Base-by-base conservation (phyloP, 163 green algal species). In the Trebouxia gelatinosa region DNA sequence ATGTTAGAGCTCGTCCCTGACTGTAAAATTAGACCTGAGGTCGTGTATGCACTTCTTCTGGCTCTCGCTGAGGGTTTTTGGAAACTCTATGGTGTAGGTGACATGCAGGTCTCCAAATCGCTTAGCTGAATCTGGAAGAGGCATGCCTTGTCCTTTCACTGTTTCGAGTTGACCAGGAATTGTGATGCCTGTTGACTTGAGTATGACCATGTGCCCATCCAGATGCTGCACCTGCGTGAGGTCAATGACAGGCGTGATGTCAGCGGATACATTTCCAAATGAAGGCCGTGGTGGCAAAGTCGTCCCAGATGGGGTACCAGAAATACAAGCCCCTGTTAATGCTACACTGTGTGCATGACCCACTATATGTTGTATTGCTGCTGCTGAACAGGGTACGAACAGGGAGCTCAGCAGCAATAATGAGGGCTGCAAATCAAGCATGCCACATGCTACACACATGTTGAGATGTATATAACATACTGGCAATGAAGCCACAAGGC, bases 61-160 rank as follows among this genome's bases (percentile, higher is more conserved):
- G 34, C 82, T 67, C 29, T 90, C 85, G 19, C 68, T 92, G 2
- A 98, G 79, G 9, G 28, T 46, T 0, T 82, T 66, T 0, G 96
- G 96, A 81, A 98, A 98, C 29, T 84, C 81, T 0, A 99, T 85
- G 0, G 82, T 90, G 86, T 92, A 97, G 17, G 86, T 93, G 7
- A 98, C 89, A 75, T 87, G 92, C 71, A 99, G 81, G 85, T 97
- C 86, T 1, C 95, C 95, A 11, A 79, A 80, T 35, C 83, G 88
- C 46, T 80, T 40, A 58, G 78, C 68, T 74, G 78, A 79, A 61
- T 95, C 87, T 29, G 80, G 88, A 38, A 87, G 58, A 6, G 91
- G 91, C 90, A 95, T 96, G 58, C 91, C 92, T 79, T 97, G 84
- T 5, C 83, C 85, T 51, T 81, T 62, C 32, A 96, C 83, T 38